Conservation (phyloP, 2,329 filamentous ascomycete genomes). For the Penicillium polonicum region DNA sequence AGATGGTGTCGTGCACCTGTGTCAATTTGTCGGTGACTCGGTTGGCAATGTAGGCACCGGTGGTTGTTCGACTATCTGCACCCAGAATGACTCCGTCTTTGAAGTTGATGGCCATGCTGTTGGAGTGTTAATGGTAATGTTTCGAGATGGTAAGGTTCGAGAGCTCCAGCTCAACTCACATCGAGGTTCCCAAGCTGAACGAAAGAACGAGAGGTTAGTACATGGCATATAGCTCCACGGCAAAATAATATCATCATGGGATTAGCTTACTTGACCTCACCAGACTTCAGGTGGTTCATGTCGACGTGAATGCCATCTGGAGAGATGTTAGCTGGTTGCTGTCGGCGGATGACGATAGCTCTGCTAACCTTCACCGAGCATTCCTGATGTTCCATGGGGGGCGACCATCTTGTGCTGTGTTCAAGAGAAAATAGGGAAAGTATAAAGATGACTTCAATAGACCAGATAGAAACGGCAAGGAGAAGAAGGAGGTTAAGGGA, state of each 20-base stretch:
- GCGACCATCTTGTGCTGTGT: constrained; percentile 38
- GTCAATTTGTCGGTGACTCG: constrained; percentile 99
- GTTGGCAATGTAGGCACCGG: constrained; percentile 97
- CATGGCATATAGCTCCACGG: constrained; percentile 14
- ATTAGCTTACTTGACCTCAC: constrained; percentile 87
- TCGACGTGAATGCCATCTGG: constrained; percentile 98
- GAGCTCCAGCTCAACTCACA: constrained; percentile 59
- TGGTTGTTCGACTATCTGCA: constrained; percentile 95
- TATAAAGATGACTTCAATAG: constrained; percentile 4
- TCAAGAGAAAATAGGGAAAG: not conserved
- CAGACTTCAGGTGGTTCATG: constrained; percentile 98
- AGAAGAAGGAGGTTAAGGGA: constrained; percentile 10
- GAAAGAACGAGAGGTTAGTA: constrained; percentile 30
- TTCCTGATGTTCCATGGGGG: constrained; percentile 41
- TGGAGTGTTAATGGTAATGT: constrained; percentile 26
- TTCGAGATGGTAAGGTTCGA: constrained; percentile 14
- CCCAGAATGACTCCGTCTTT: constrained; percentile 96
- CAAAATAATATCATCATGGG: not conserved
- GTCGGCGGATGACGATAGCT: constrained; percentile 20
- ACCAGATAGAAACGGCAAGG: constrained; percentile 3
- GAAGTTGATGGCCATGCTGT: constrained; percentile 98
- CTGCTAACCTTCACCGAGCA: constrained; percentile 46
- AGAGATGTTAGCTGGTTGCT: constrained; percentile 20
- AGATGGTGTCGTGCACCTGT: constrained; percentile 97
- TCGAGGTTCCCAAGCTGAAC: constrained; percentile 86